Evolutionary conservation across 768 basidiomycete genomes (phyloP).

Genomic region (Macrolepiota fuliginosa): DNA sequence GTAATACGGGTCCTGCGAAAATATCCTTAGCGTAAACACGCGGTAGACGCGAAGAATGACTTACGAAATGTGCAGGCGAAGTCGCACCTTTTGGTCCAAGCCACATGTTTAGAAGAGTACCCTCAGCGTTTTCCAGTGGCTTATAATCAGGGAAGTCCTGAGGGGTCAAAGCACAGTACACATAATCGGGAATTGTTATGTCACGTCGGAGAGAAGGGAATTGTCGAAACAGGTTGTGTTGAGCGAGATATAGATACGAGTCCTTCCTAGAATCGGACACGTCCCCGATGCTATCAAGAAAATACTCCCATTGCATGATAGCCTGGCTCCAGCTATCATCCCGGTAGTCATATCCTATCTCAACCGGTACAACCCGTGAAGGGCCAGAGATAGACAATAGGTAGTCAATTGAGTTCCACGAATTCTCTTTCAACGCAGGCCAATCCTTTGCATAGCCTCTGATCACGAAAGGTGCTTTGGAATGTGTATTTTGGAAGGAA

Average conservation of each 20-base stretch:
- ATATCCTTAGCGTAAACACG: slow-evolving; percentile 7
- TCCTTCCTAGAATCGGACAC: slow-evolving; percentile 6
- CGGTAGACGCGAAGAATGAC: slow-evolving; percentile 15
- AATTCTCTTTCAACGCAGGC: slow-evolving; percentile 71
- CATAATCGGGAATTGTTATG: slow-evolving; percentile 84
- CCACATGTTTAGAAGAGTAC: slow-evolving; percentile 76
- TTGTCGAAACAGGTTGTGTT: slow-evolving; percentile 82
- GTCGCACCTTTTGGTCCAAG: slow-evolving; percentile 75
- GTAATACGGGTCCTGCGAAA: slow-evolving; percentile 81
- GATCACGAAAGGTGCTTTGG: slow-evolving; percentile 69
- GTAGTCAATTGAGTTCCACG: slow-evolving; percentile 73
- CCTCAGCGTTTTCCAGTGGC: slow-evolving; percentile 65
- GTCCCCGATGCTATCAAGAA: slow-evolving; percentile 39
- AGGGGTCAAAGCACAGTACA: slow-evolving; percentile 59
- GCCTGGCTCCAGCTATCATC: slow-evolving; percentile 76
- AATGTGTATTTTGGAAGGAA: slow-evolving; percentile 45
- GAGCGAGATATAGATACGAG: slow-evolving; percentile 76
- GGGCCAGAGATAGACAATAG: slow-evolving; percentile 69
- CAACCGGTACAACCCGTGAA: slow-evolving; percentile 86
- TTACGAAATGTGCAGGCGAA: slow-evolving; percentile 87
- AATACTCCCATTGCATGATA: slow-evolving; percentile 75
- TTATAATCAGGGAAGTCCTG: slow-evolving; percentile 50
- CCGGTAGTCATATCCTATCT: slow-evolving; percentile 85
- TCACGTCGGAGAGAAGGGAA: slow-evolving; percentile 78
- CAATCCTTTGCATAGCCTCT: slow-evolving; percentile 61